Evolutionary conservation across 805 yeast species (phyloP), one percentile per base, ranked within the genome.

Genomic region (Pichia pseudocactophila): DNA sequence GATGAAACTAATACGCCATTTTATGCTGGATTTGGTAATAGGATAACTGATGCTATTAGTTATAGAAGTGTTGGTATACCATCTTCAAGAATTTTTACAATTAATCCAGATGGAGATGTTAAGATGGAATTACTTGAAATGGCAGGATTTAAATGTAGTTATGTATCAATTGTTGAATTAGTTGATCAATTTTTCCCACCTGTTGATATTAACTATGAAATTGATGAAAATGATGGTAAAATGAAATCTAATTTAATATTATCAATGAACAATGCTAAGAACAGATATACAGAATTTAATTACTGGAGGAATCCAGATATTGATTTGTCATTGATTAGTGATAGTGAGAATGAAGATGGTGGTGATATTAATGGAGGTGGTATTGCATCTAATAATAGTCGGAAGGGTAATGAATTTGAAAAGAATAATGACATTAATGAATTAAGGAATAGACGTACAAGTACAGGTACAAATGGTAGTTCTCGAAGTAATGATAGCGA

Each of bases 111-210:
- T 48, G 96, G 97, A 2, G 97, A 92, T 50, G 98, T 92, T 34
- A 96, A 87, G 66, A 83, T 92, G 95, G 98, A 92, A 62, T 71
- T 92, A 49, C 68, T 92, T 42, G 97, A 92, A 58, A 69, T 92
- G 55, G 94, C 97, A 0, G 98, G 98, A 2, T 86, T 84, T 61
- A 83, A 76, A 56, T 80, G 92, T 40, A 80, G 95, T 0, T 92
- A 92, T 59, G 76, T 92, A 39, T 80, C 80, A 49, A 90, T 92
- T 55, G 85, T 92, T 36, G 97, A 92, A 59, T 70, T 92, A 42
- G 97, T 92, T 11, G 98, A 92, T 62, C 97, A 92, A 61, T 89
- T 89, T 61, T 92, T 92, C 71, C 98, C 98, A 8, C 96, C 97
- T 0, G 82, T 78, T 36, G 64, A 52, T 50, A 33, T 52, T 31